These are phyloP conservation scores for Novymonas esmeraldas DNA, from an alignment of 208 protist genomes.

Conservation along the genomic window DNA sequence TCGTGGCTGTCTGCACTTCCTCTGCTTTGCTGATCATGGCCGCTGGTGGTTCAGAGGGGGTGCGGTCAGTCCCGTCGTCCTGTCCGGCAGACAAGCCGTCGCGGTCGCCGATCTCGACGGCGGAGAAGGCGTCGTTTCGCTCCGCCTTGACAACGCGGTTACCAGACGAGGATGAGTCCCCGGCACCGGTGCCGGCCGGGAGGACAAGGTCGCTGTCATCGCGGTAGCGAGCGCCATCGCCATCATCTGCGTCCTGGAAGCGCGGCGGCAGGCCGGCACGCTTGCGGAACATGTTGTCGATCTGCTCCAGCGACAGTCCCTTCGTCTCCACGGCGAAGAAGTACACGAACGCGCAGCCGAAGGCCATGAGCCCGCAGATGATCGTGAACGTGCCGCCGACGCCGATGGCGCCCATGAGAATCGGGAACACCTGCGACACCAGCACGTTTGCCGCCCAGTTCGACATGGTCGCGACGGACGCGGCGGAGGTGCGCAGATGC, in stretches of 20 bases:
- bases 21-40: not conserved
- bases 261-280: slow-evolving; percentile 48
- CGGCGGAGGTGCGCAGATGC: slow-evolving; percentile 73
- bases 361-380: slow-evolving; percentile 61
- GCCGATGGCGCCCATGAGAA: slow-evolving; percentile 83
- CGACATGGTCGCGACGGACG: slow-evolving; percentile 88
- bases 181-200: not conserved
- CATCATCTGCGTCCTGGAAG: slow-evolving; percentile 31
- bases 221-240: slow-evolving; percentile 1
- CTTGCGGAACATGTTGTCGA: slow-evolving; percentile 79
- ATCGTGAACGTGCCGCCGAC: slow-evolving; percentile 83
- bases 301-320: slow-evolving; percentile 83
- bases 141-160: slow-evolving; percentile 10
- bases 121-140: not conserved
- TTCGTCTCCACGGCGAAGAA: slow-evolving; percentile 91
- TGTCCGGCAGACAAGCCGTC: not conserved
- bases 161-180: slow-evolving; percentile 3
- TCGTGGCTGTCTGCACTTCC: not conserved
- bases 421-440: slow-evolving; percentile 89
- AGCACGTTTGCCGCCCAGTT: slow-evolving; percentile 91
- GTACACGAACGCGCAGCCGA: slow-evolving; percentile 72
- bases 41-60: not conserved
- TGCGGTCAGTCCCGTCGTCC: not conserved
- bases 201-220: slow-evolving; percentile 6
- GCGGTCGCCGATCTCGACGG: not conserved